Percentiles rank a stretch among this genome's conserved stretches.
phyloP scores from a whole-genome alignment of 306 rosid genomes.

The Medicago arabica region DNA sequence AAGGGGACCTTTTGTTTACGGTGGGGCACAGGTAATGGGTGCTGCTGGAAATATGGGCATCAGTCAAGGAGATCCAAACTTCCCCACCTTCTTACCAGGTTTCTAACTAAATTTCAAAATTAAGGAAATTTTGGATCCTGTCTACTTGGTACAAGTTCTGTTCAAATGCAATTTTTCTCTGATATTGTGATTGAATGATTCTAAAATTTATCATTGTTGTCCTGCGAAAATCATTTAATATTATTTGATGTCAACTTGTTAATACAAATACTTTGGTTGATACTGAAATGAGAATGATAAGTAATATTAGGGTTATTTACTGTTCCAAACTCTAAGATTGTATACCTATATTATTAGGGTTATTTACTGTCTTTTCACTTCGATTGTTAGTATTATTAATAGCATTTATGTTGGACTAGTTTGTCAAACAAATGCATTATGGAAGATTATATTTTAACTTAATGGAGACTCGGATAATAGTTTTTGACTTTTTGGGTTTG shows the following conservation, averaged over 20 bases:
- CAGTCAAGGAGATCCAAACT: constrained; percentile 83
- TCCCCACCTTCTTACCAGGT: constrained; percentile 95
- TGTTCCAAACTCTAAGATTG: neutral
- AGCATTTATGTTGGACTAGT: neutral
- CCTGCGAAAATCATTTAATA: neutral
- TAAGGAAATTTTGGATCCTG: neutral
- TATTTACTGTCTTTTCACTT: neutral
- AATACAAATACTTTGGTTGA: neutral
- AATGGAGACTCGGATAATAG: neutral
- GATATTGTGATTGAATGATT: neutral
- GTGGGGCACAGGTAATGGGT: constrained; percentile 67
- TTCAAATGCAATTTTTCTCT: neutral
- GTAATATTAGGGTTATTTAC: neutral
- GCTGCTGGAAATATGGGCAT: constrained; percentile 65
- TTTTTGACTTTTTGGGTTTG: too few species aligned
- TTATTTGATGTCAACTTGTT: constrained; percentile 6
- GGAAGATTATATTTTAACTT: neutral
- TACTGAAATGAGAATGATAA: neutral
- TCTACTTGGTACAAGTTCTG: neutral
- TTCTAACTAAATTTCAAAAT: constrained; percentile 23
- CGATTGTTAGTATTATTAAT: neutral
- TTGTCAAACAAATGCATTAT: constrained; percentile 15
- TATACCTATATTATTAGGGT: neutral
- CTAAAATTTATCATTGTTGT: neutral
- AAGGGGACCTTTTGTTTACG: constrained; percentile 70